These are phyloP conservation scores for Canavalia gladiata DNA, from an alignment of 306 rosid species.

Conservation along the genomic window DNA sequence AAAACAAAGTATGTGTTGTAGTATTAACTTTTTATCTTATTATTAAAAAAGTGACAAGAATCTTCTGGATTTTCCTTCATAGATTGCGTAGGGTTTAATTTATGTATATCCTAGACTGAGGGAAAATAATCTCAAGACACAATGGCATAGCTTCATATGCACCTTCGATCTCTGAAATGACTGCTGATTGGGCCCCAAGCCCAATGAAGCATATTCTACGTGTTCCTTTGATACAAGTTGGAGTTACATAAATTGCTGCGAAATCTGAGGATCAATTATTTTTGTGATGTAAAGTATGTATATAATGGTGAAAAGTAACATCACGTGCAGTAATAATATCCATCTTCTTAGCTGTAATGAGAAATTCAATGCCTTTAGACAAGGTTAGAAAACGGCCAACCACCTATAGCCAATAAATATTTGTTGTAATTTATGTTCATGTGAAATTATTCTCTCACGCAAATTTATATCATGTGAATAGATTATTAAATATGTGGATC, in stretches of 20 bases:
- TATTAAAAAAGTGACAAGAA: background rate
- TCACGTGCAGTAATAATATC: conserved; percentile 7
- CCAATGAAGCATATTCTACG: background rate
- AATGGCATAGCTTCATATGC: too few relatives aligned
- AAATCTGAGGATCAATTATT: conserved; percentile 8
- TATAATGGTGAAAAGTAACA: conserved; percentile 18
- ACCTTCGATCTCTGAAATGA: background rate
- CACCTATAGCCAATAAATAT: background rate
- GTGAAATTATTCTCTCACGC: too few relatives aligned
- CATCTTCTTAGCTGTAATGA: background rate
- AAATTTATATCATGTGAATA: too few relatives aligned
- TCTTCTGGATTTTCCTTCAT: background rate
- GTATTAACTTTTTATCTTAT: background rate
- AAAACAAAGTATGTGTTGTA: background rate
- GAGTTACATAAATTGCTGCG: conserved; percentile 25
- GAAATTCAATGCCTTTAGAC: background rate
- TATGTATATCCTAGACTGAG: too few relatives aligned
- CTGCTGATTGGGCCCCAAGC: background rate
- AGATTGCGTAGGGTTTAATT: background rate
- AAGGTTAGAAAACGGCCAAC: background rate
- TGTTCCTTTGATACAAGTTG: background rate
- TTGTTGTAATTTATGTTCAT: too few relatives aligned
- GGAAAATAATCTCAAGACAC: too few relatives aligned
- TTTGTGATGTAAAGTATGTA: background rate
- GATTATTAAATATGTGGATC: too few relatives aligned